Evolutionary conservation across 441 rosid species (phyloP).

Genomic region (Populus hybrid): DNA sequence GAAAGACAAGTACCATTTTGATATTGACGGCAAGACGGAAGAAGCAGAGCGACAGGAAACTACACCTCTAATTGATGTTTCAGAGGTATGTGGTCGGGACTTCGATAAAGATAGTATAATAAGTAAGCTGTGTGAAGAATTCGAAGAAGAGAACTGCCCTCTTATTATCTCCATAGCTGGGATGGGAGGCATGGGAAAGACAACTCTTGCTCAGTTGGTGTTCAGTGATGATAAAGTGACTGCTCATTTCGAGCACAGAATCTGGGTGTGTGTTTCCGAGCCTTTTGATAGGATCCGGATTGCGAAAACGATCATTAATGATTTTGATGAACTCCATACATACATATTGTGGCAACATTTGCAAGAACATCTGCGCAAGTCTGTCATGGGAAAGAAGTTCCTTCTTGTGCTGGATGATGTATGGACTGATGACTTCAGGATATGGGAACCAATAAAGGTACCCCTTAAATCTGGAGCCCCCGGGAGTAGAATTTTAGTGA

Average conservation of each 20-base stretch:
- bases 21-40: conserved; percentile 5
- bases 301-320: conserved; percentile 21
- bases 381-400: conserved; percentile 18
- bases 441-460: conserved; percentile 15
- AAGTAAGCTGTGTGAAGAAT: conserved; percentile 8
- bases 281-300: conserved; percentile 21
- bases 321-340: not conserved
- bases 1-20: conserved; percentile 18
- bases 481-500: conserved; percentile 23
- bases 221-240: conserved; percentile 15
- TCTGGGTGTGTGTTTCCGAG: conserved; percentile 33
- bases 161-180: conserved; percentile 20
- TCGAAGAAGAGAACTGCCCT: not conserved
- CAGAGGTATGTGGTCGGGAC: conserved; percentile 21
- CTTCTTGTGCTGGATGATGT: conserved; percentile 25
- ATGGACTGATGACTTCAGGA: conserved; percentile 7
- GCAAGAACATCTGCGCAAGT: not conserved
- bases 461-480: conserved; percentile 11
- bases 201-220: conserved; percentile 24
- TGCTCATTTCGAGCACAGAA: conserved; percentile 18
- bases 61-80: conserved; percentile 19
- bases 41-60: conserved; percentile 11
- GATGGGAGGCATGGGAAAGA: conserved; percentile 28
- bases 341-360: not conserved
- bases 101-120: conserved; percentile 6